These are phyloP conservation scores for Pontederia paniculata DNA, from an alignment of 176 grass and related monocot genomes.

Conservation along the genomic window DNA sequence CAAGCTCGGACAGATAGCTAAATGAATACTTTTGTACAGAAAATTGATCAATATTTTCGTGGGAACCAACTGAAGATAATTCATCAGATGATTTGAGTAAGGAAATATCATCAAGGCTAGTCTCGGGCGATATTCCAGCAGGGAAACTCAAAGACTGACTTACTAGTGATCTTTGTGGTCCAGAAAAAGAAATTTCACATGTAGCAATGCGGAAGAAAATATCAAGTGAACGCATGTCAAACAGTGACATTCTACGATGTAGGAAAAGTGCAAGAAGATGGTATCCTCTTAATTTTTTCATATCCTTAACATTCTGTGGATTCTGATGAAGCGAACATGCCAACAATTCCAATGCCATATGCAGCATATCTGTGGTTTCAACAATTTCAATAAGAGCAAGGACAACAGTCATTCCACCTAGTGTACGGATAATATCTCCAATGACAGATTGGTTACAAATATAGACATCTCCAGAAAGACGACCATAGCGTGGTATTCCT, in stretches of 20 bases:
- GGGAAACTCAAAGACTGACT: conserved; percentile 55
- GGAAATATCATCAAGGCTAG: conserved; percentile 71
- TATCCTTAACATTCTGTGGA: conserved; percentile 84
- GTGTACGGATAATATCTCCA: conserved; percentile 83
- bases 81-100: conserved; percentile 80
- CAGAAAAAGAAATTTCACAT: conserved; percentile 89
- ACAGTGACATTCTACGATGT: conserved; percentile 73
- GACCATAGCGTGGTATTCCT: conserved; percentile 98
- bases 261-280: conserved; percentile 95
- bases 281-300: conserved; percentile 85
- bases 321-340: conserved; percentile 86
- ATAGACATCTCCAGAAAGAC: conserved; percentile 86
- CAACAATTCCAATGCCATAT: conserved; percentile 88
- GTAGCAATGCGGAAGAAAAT: conserved; percentile 98
- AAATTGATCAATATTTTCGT: conserved; percentile 68
- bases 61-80: conserved; percentile 76
- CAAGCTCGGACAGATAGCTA: conserved; percentile 89
- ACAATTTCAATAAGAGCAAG: conserved; percentile 90
- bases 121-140: conserved; percentile 53
- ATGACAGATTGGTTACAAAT: conserved; percentile 87
- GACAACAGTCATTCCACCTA: conserved; percentile 89
- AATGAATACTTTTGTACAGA: conserved; percentile 84
- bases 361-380: conserved; percentile 85
- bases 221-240: conserved; percentile 96
- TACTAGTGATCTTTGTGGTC: conserved; percentile 62